phyloP scores from a whole-genome alignment of 2,329 filamentous ascomycete genomes.

The Bipolaris gigantea region DNA sequence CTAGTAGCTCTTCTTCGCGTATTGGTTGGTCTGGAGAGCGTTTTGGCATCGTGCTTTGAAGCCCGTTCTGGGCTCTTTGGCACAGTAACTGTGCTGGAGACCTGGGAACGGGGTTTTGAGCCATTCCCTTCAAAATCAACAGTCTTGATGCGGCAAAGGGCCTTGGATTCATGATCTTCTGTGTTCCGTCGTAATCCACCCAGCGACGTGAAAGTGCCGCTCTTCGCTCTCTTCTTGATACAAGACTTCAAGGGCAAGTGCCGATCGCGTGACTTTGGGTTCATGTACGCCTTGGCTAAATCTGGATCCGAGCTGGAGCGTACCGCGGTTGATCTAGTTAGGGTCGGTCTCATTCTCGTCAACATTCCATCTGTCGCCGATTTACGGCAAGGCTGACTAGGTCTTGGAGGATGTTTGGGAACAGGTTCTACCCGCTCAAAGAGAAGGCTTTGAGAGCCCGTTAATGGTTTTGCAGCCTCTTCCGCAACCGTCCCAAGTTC shows the following conservation, averaged over 20 bases:
- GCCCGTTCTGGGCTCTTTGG: not conserved
- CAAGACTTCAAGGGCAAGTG: slow-evolving; percentile 30
- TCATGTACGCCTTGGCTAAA: not conserved
- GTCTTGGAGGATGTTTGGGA: not conserved
- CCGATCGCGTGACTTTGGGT: not conserved
- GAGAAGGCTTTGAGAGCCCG: not conserved
- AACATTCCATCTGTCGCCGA: slow-evolving; percentile 4
- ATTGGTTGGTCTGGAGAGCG: not conserved
- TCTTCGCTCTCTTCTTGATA: slow-evolving; percentile 32
- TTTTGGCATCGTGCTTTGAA: not conserved
- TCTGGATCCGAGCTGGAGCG: slow-evolving; percentile 9
- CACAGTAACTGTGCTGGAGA: slow-evolving; percentile 8
- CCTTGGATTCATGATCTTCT: not conserved
- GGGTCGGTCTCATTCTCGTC: slow-evolving; percentile 4
- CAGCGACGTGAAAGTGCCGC: slow-evolving; percentile 21
- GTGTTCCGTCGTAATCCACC: not conserved
- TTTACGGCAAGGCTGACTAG: not conserved
- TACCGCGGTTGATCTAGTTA: not conserved
- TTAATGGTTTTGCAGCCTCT: slow-evolving; percentile 11
- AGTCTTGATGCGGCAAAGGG: slow-evolving; percentile 33
- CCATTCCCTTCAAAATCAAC: slow-evolving; percentile 33
- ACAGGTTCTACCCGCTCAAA: not conserved
- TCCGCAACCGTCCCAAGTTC: slow-evolving; percentile 11
- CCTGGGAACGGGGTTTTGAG: not conserved
- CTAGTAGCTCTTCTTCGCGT: not conserved